phyloP scores from a whole-genome alignment of 371 early-diverging fungal species.

The Mortierella sp. region DNA sequence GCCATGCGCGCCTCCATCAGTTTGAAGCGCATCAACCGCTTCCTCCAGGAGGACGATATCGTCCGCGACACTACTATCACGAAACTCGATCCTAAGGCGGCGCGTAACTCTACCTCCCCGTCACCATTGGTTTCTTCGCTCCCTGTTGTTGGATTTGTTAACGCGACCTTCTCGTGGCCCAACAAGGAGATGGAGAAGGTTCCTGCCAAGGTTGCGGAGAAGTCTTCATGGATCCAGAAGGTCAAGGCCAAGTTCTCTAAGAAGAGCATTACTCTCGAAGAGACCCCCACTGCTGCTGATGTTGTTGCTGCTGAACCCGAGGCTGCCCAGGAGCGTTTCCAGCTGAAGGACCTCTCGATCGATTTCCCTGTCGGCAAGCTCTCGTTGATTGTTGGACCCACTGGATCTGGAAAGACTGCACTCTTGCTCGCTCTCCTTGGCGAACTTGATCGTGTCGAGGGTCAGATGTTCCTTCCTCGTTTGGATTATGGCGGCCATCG shows the following conservation, averaged over 20 bases:
- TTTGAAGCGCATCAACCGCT: slow-evolving; percentile 73
- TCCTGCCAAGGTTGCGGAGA: slow-evolving; percentile 11
- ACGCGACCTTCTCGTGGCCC: slow-evolving; percentile 68
- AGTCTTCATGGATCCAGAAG: slow-evolving; percentile 22
- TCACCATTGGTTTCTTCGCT: not conserved
- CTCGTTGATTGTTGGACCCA: slow-evolving; percentile 84
- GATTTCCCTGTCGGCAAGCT: slow-evolving; percentile 75
- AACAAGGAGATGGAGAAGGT: slow-evolving; percentile 44
- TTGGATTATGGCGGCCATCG: slow-evolving; percentile 38
- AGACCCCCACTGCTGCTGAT: slow-evolving; percentile 6
- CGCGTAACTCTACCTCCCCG: not conserved
- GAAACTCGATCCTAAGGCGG: slow-evolving; percentile 32
- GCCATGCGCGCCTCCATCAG: slow-evolving; percentile 81
- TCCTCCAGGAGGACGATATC: slow-evolving; percentile 81
- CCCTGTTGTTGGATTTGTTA: slow-evolving; percentile 62
- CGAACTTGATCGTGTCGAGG: slow-evolving; percentile 64
- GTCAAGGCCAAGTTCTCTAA: slow-evolving; percentile 37
- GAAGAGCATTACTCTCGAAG: not conserved
- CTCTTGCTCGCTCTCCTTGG: slow-evolving; percentile 75
- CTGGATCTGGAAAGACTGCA: slow-evolving; percentile 87
- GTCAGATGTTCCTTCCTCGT: slow-evolving; percentile 65
- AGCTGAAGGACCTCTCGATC: slow-evolving; percentile 68
- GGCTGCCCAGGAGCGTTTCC: slow-evolving; percentile 44
- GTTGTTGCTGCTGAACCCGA: slow-evolving; percentile 31
- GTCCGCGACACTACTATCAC: slow-evolving; percentile 43